Percentiles rank a stretch among this genome's conserved stretches.
phyloP scores from a whole-genome alignment of 768 basidiomycete genomes.

The Russula brevipes region DNA sequence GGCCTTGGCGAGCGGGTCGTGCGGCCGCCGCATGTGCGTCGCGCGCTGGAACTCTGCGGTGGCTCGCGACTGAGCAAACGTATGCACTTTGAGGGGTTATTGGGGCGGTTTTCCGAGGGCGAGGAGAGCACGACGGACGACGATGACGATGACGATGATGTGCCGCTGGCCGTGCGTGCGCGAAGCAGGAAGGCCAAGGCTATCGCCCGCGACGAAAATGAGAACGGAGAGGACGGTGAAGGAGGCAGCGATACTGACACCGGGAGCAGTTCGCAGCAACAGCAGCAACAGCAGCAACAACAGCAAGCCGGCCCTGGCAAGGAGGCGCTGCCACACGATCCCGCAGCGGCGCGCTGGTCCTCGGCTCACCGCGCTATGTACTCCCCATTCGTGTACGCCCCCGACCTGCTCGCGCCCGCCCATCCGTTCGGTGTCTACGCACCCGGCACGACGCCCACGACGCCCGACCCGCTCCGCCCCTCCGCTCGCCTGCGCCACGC shows the following conservation, averaged over 20 bases:
- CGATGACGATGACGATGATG: slow-evolving; percentile 15
- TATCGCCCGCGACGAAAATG: slow-evolving; percentile 14
- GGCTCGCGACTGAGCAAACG: slow-evolving; percentile 36
- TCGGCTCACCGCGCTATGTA: slow-evolving; percentile 33
- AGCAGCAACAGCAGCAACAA: background rate
- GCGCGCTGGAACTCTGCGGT: slow-evolving; percentile 47
- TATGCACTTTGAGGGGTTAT: slow-evolving; percentile 38
- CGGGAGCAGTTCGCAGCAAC: slow-evolving; percentile 18
- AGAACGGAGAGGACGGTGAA: background rate
- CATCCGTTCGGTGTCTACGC: slow-evolving; percentile 28
- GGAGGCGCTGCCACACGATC: background rate
- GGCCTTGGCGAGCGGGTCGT: slow-evolving; percentile 38
- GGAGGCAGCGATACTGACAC: slow-evolving; percentile 11
- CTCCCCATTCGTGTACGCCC: slow-evolving; percentile 36
- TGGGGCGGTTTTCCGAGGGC: slow-evolving; percentile 21
- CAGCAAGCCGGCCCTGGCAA: background rate
- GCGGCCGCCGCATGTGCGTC: slow-evolving; percentile 37
- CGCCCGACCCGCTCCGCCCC: background rate
- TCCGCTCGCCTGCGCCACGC: background rate
- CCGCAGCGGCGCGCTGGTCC: slow-evolving; percentile 3
- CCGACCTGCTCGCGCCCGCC: slow-evolving; percentile 25
- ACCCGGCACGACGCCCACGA: slow-evolving; percentile 10
- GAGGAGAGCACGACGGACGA: background rate
- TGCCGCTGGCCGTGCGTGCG: slow-evolving; percentile 3
- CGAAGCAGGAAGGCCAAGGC: slow-evolving; percentile 10